Evolutionary conservation across 352 stramenopile species (phyloP).

Genomic region (Pythium chondricola): DNA sequence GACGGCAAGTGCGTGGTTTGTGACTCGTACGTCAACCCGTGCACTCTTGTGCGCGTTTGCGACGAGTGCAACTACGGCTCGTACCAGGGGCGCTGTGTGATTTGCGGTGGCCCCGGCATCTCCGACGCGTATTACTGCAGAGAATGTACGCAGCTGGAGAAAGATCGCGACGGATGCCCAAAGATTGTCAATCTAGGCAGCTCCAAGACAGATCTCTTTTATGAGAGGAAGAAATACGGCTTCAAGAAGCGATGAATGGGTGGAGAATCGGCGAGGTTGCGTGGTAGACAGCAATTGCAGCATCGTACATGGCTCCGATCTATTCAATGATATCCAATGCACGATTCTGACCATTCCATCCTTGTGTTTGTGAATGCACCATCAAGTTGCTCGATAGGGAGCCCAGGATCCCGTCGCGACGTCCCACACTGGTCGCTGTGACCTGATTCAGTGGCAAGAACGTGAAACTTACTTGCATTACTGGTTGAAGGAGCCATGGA

Average conservation of each 20-base stretch:
- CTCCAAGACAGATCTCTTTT: constrained; percentile 97
- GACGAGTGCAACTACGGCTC: constrained; percentile 99
- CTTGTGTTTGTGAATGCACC: no score
- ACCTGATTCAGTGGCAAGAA: no score
- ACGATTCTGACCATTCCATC: no score
- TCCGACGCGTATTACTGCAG: constrained; percentile 99
- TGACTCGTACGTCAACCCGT: constrained; percentile 98
- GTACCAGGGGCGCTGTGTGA: constrained; percentile 95
- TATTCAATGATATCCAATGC: no score
- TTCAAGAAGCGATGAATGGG: constrained; percentile 86
- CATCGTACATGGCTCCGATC: no score
- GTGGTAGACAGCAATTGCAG: no score
- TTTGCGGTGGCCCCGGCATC: constrained; percentile 96
- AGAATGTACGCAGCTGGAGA: constrained; percentile 97
- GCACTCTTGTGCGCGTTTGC: constrained; percentile 97
- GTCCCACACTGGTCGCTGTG: no score
- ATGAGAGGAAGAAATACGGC: constrained; percentile 98
- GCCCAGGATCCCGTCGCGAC: no score
- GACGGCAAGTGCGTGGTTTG: constrained; percentile 99
- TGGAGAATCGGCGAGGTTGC: neutral
- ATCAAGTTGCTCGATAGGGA: no score
- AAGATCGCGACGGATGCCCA: constrained; percentile 96
- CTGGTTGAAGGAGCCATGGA: no score
- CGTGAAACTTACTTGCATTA: no score
- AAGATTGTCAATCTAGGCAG: constrained; percentile 99